Conservation (phyloP, 106 monocot genomes). For the Dioscorea alata region DNA sequence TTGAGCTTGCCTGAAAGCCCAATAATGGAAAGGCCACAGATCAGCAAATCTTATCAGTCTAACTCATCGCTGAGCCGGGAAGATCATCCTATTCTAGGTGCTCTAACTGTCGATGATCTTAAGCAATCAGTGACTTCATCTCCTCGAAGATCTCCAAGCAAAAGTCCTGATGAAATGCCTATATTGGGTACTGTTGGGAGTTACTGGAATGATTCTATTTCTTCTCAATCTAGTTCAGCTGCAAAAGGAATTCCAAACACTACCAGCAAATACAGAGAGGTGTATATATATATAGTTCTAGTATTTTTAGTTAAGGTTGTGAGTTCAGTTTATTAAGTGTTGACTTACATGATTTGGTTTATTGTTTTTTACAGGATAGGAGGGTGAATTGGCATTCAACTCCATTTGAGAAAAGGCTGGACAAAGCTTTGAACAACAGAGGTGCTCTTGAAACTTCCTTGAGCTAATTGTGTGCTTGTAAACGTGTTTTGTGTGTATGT, state of each 20-base stretch:
- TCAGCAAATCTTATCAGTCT: slow-evolving; percentile 26
- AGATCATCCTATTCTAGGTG: slow-evolving; percentile 76
- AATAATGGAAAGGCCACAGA: neutral
- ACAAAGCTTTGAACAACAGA: slow-evolving; percentile 36
- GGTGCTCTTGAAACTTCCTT: slow-evolving; percentile 13
- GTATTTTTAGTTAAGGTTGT: neutral
- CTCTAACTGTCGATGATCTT: slow-evolving; percentile 71
- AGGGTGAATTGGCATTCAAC: slow-evolving; percentile 67
- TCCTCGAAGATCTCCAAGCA: slow-evolving; percentile 54
- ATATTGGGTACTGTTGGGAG: slow-evolving; percentile 73
- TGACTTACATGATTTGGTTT: neutral
- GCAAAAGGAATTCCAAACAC: slow-evolving; percentile 60
- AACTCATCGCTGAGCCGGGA: slow-evolving; percentile 39
- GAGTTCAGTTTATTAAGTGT: neutral
- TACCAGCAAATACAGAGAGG: slow-evolving; percentile 75
- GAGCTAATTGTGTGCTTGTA: no score
- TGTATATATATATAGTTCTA: neutral
- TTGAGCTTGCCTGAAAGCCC: slow-evolving; percentile 32
- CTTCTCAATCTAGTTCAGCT: slow-evolving; percentile 10
- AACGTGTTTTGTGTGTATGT: no score
- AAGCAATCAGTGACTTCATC: slow-evolving; percentile 48
- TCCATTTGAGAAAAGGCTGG: slow-evolving; percentile 58
- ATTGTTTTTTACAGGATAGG: slow-evolving; percentile 36
- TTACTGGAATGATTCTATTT: slow-evolving; percentile 53
- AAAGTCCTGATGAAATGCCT: slow-evolving; percentile 66